These are phyloP conservation scores for Physocladia obscura DNA, from an alignment of 192 early-diverging fungal species.

Conservation along the genomic window DNA sequence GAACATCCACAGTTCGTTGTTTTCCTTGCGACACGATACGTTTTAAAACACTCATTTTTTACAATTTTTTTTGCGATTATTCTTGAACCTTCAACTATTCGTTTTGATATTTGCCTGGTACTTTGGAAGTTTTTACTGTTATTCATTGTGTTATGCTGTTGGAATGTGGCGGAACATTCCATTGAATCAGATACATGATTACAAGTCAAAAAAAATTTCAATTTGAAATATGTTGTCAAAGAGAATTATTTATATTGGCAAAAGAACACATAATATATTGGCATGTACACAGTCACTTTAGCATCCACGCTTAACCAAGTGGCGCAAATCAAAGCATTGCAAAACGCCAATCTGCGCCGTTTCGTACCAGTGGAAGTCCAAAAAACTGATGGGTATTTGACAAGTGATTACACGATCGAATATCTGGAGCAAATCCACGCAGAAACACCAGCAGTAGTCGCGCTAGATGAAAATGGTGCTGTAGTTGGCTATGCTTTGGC, in stretches of 20 bases:
- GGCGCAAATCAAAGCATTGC: conserved; percentile 7
- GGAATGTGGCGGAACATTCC: too few species aligned
- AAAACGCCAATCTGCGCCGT: conserved; percentile 19
- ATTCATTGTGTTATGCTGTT: too few species aligned
- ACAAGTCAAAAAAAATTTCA: too few species aligned
- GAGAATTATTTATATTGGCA: too few species aligned
- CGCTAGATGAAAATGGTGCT: conserved; percentile 8
- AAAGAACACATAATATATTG: too few species aligned
- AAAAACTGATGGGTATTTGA: conserved; percentile 29
- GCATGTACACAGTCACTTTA: background rate
- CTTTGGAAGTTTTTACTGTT: too few species aligned
- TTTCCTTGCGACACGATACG: background rate
- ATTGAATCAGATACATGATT: too few species aligned
- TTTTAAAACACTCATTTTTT: too few species aligned
- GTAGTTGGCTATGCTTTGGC: conserved; percentile 34
- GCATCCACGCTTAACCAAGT: conserved; percentile 5
- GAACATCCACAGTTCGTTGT: background rate
- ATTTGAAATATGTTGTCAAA: too few species aligned
- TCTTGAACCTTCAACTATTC: too few species aligned
- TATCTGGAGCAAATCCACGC: conserved; percentile 27
- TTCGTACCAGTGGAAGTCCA: background rate
- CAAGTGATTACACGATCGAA: conserved; percentile 30
- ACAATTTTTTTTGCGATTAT: too few species aligned
- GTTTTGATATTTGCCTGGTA: too few species aligned
- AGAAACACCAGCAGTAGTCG: conserved; percentile 27